A percentile compares a stretch with the other conserved stretches of the same genome.
phyloP scores from a whole-genome alignment of 495 filamentous ascomycete species.

The Trichoderma parareesei region DNA sequence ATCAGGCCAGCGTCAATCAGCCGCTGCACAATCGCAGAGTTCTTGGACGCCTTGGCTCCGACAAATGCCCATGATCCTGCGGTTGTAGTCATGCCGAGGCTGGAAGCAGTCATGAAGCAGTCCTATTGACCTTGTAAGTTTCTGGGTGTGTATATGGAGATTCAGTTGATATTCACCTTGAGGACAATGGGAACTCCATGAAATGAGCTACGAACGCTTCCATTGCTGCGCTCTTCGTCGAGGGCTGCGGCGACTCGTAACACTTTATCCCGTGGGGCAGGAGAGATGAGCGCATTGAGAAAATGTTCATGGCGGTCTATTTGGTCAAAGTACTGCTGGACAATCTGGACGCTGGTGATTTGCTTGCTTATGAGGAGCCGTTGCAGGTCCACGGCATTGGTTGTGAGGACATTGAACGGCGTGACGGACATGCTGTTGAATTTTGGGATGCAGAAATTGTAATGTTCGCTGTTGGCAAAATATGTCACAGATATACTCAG shows the following conservation, averaged over 20 bases:
- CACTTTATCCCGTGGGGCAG: slow-evolving; percentile 46
- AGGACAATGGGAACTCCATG: slow-evolving; percentile 26
- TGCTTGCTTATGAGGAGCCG: slow-evolving; percentile 23
- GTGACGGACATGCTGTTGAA: neutral
- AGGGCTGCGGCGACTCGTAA: slow-evolving; percentile 35
- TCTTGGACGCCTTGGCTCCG: slow-evolving; percentile 13
- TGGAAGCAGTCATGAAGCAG: slow-evolving; percentile 27
- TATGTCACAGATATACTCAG: too few species aligned
- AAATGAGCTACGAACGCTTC: slow-evolving; percentile 46
- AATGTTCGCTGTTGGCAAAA: too few species aligned
- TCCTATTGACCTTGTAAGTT: slow-evolving; percentile 19
- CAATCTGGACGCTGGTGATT: slow-evolving; percentile 35
- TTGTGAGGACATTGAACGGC: slow-evolving; percentile 27
- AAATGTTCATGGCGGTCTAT: slow-evolving; percentile 39
- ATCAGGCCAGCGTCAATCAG: slow-evolving; percentile 35
- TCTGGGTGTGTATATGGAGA: neutral
- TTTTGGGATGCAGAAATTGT: too few species aligned
- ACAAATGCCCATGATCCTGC: slow-evolving; percentile 22
- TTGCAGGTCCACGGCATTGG: slow-evolving; percentile 30
- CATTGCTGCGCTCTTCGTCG: slow-evolving; percentile 48
- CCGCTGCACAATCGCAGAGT: slow-evolving; percentile 18
- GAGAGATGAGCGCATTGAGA: slow-evolving; percentile 45
- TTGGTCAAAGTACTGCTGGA: slow-evolving; percentile 39
- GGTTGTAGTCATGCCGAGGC: slow-evolving; percentile 37
- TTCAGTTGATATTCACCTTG: neutral